Percentiles rank a stretch among this genome's conserved stretches.
Evolutionary conservation across 257 asterid species (phyloP).

Genomic region (Solanum pinnatisectum): DNA sequence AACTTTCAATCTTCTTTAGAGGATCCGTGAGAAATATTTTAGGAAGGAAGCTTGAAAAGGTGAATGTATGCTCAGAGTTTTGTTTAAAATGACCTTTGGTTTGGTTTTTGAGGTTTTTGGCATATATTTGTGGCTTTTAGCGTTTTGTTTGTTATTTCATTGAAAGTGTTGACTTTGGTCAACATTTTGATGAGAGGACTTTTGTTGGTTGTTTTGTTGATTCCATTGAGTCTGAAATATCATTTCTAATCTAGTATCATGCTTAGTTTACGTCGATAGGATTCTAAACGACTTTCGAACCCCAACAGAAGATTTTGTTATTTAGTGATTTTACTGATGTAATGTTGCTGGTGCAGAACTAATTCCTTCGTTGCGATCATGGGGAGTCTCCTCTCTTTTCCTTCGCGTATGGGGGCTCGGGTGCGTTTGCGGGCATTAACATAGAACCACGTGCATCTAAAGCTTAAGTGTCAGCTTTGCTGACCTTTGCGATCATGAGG

Average conservation of each 20-base stretch:
- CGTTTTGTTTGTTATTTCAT: too few species aligned
- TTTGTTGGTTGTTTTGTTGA: not conserved
- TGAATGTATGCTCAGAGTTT: not conserved
- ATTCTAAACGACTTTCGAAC: not conserved
- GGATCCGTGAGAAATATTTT: not conserved
- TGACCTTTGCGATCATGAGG: too few species aligned
- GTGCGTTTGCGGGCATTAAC: too few species aligned
- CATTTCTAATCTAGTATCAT: not conserved
- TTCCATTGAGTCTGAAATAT: too few species aligned
- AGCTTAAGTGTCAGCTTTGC: too few species aligned
- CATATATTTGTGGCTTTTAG: too few species aligned
- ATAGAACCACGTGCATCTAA: too few species aligned
- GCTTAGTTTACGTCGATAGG: not conserved
- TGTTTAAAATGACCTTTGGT: not conserved
- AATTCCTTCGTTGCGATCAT: too few species aligned
- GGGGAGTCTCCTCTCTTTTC: too few species aligned
- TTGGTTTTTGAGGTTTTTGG: too few species aligned
- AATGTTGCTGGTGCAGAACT: not conserved
- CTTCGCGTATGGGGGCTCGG: not conserved
- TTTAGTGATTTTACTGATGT: not conserved
- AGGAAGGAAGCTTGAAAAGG: not conserved
- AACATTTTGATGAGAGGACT: too few species aligned
- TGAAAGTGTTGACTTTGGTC: too few species aligned
- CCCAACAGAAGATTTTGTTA: not conserved
- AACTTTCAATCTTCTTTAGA: not conserved